Base-by-base conservation (phyloP, 768 basidiomycete species). In the Crepidotus variabilis region DNA sequence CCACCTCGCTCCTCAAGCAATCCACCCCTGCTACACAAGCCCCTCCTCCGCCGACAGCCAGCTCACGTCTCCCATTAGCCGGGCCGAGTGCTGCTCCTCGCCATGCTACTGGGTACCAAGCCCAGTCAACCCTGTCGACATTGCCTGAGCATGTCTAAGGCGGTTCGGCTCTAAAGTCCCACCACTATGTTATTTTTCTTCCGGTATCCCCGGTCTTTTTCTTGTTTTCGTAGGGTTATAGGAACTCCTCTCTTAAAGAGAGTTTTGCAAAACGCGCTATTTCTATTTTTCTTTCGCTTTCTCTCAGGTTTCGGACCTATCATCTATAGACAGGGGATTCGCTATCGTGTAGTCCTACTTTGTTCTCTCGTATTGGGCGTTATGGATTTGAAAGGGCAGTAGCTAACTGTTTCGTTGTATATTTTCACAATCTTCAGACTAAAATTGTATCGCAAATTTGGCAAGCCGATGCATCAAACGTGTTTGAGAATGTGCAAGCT, bases 401-500 rank as follows among this genome's bases (percentile, higher is more conserved):
- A 28, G 48, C 22, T 50, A 49, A 36, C 54, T 55, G 60, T 61
- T 60, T 62, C 57, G 56, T 20, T 43, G 39, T 64, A 59, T 63
- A 63, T 59, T 65, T 59, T 61, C 49, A 54, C 61, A 64, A 65
- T 63, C 57, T 66, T 72, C 65, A 74, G 63, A 58, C 62, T 57
- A 78, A 74, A 54, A 63, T 60, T 69, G 76, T 73, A 65, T 75
- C 69, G 65, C 85, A 86, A 56, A 82, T 68, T 49, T 61, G 71
- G 66, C 85, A 86, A 36, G 67, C 59, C 45, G 64, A 43, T 13
- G 69, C 75, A 51, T 77, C 78, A 13, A 68, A 49, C 6, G 73
- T 65, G 65, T 89, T 88, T 16, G 71, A 69, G 61, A 77, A 85
- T 8, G 87, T 90, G 69, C 88, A 91, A 8, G 63, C 67, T 8